These are phyloP conservation scores for Termitomyces sp. DNA, from an alignment of 768 basidiomycete species.

Conservation along the genomic window DNA sequence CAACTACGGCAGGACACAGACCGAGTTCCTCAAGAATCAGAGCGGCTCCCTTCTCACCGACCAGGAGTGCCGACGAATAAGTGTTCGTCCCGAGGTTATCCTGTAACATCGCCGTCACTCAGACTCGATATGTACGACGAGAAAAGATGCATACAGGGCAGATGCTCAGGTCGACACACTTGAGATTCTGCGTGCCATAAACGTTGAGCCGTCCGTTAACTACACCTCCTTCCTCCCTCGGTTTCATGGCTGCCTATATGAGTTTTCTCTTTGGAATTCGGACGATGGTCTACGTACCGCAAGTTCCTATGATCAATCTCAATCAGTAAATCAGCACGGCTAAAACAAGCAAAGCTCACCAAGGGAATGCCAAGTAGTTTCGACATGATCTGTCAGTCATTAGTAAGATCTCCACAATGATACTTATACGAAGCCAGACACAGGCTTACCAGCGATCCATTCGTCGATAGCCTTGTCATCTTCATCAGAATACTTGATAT, in stretches of 20 bases:
- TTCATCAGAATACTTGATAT: slow-evolving; percentile 62
- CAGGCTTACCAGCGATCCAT: slow-evolving; percentile 48
- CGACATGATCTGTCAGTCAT: slow-evolving; percentile 56
- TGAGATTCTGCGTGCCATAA: slow-evolving; percentile 64
- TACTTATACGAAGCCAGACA: not conserved
- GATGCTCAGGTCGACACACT: slow-evolving; percentile 66
- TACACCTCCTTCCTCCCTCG: slow-evolving; percentile 61
- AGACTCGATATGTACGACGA: not conserved
- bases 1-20: slow-evolving; percentile 23
- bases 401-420: not conserved
- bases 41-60: slow-evolving; percentile 67
- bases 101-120: slow-evolving; percentile 22
- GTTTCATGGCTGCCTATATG: slow-evolving; percentile 53
- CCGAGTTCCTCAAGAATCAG: slow-evolving; percentile 63
- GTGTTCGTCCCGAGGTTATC: slow-evolving; percentile 74
- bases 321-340: not conserved
- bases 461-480: slow-evolving; percentile 73
- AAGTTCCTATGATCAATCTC: slow-evolving; percentile 29
- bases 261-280: not conserved
- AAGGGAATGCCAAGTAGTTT: slow-evolving; percentile 76
- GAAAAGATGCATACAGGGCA: slow-evolving; percentile 49
- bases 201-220: slow-evolving; percentile 63
- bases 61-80: slow-evolving; percentile 65
- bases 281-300: slow-evolving; percentile 28
- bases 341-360: slow-evolving; percentile 29